Evolutionary conservation across 345 rosid species (phyloP).

Genomic region (Eucalyptus leucophloia): DNA sequence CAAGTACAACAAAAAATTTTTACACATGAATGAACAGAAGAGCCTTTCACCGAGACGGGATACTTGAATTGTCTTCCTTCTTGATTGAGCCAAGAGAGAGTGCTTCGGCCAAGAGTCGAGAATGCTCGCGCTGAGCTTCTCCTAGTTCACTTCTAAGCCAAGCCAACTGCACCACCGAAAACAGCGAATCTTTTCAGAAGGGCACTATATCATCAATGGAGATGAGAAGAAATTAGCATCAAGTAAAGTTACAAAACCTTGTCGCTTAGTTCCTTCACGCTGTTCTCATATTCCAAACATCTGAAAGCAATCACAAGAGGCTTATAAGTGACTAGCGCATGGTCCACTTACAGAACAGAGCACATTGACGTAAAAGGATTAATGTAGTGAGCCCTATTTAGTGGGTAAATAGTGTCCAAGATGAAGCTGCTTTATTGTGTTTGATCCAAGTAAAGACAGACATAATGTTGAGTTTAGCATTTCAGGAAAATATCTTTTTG

Average conservation of each 20-base stretch:
- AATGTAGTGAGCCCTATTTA: not conserved
- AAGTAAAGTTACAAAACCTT: slow-evolving; percentile 26
- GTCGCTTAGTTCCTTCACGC: slow-evolving; percentile 29
- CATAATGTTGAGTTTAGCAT: not conserved
- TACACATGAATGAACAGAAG: not conserved
- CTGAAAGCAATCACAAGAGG: slow-evolving; percentile 15
- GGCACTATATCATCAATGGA: not conserved
- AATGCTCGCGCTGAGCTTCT: slow-evolving; percentile 23
- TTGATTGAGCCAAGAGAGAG: slow-evolving; percentile 17
- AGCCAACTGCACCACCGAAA: slow-evolving; percentile 22
- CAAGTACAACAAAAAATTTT: not conserved
- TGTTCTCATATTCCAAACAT: slow-evolving; percentile 56
- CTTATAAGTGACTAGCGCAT: not conserved
- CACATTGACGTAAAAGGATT: not conserved
- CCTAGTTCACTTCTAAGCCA: slow-evolving; percentile 34
- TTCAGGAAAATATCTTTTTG: not conserved
- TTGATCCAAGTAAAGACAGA: not conserved
- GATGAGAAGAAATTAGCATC: not conserved
- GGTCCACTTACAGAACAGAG: not conserved
- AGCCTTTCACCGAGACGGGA: not conserved
- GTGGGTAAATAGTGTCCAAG: not conserved
- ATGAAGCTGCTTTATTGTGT: not conserved
- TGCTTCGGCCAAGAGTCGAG: slow-evolving; percentile 24
- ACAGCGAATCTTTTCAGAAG: not conserved
- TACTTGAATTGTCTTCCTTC: slow-evolving; percentile 8